Base-by-base conservation (phyloP, 768 basidiomycete species). In the Punctularia strigosozonata region DNA sequence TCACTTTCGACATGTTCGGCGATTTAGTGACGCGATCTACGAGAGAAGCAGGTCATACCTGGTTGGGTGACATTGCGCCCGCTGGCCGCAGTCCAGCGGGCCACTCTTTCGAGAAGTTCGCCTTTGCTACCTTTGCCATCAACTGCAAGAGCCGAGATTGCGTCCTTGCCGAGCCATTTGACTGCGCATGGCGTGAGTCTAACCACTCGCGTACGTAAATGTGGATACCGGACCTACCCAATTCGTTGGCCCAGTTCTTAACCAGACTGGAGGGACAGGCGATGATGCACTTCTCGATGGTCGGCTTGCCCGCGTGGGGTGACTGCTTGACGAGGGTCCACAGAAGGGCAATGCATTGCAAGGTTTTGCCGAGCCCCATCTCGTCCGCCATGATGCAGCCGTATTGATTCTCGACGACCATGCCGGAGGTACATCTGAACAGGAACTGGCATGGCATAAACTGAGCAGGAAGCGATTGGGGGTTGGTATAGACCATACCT, bases 301-400 rank as follows among this genome's bases (percentile, higher is more conserved):
- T 79, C 2, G 80, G 69, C 58, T 82, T 95, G 21, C 82, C 77
- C 0, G 91, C 65, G 37, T 80, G 76, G 0, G 95, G 90, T 1
- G 95, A 97, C 52, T 99, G 95, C 58, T 90, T 95, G 36, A 98
- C 62, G 10, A 98, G 59, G 1, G 94, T 97, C 90, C 92, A 98
- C 41, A 99, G 60, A 15, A 99, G 72, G 2, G 94, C 71, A 44
- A 99, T 97, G 54, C 95, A 98, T 54, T 99, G 95, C 13, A 99
- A 68, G 13, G 92, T 94, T 59, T 95, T 92, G 14, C 89, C 94
- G 12, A 98, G 75, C 50, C 94, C 94, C 94, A 99, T 99, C 60
- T 94, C 94, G 52, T 99, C 94, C 1, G 94, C 94, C 94, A 99
- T 97, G 57, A 99, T 99, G 53, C 94, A 98, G 0, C 87, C 88